Conservation (phyloP, 768 basidiomycete species). For the Inosperma sp. region DNA sequence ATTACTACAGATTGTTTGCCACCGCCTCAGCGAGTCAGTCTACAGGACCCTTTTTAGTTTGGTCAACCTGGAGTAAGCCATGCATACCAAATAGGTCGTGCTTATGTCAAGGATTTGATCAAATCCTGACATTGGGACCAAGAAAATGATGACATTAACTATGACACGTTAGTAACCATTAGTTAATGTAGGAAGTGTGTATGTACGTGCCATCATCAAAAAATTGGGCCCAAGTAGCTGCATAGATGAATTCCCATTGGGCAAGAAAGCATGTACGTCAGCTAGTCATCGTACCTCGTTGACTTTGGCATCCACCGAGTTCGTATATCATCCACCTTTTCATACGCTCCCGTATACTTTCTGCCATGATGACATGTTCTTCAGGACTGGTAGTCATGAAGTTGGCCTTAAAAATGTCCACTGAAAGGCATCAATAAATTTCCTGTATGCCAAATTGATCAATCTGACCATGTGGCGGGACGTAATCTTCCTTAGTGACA, state of each 20-base stretch:
- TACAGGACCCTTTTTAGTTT: slow-evolving; percentile 18
- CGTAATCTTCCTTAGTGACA: slow-evolving; percentile 46
- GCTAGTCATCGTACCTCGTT: slow-evolving; percentile 50
- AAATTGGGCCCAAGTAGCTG: slow-evolving; percentile 66
- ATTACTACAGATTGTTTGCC: slow-evolving; percentile 58
- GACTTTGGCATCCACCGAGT: slow-evolving; percentile 55
- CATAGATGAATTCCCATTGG: too few relatives aligned
- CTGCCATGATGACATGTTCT: slow-evolving; percentile 53
- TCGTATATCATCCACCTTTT: slow-evolving; percentile 66
- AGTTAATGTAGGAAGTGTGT: background rate
- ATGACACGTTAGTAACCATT: background rate
- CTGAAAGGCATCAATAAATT: slow-evolving; percentile 27
- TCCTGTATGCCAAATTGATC: background rate
- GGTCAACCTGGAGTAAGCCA: background rate
- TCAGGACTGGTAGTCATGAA: slow-evolving; percentile 62
- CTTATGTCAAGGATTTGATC: slow-evolving; percentile 53
- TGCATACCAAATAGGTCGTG: slow-evolving; percentile 52
- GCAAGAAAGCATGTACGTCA: too few relatives aligned
- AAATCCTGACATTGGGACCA: slow-evolving; percentile 62
- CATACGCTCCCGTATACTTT: slow-evolving; percentile 32
- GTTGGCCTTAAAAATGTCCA: slow-evolving; percentile 61
- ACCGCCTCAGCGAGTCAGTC: slow-evolving; percentile 54
- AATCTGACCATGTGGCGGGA: slow-evolving; percentile 46
- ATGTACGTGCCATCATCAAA: slow-evolving; percentile 60
- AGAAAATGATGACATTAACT: slow-evolving; percentile 64